These are phyloP conservation scores for Coix lacrymajobi DNA, from an alignment of 176 grass and related monocot species.

Conservation along the genomic window DNA sequence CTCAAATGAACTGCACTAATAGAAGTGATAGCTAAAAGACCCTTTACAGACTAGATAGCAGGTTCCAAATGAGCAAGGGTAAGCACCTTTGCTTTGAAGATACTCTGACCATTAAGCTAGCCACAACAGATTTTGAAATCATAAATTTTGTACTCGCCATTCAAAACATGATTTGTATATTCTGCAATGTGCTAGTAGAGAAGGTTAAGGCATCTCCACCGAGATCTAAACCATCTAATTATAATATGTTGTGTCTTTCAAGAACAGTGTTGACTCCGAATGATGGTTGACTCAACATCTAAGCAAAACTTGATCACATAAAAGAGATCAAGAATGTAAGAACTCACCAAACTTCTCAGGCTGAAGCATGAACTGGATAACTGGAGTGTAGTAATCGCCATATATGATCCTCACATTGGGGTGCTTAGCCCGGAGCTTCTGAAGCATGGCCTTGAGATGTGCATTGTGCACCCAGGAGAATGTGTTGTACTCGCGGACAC, in stretches of 20 bases:
- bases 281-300: constrained; percentile 10
- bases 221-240: constrained; percentile 28
- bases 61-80: constrained; percentile 9
- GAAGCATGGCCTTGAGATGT: constrained; percentile 49
- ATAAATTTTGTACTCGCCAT: neutral
- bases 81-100: constrained; percentile 25
- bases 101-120: constrained; percentile 27
- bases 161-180: neutral
- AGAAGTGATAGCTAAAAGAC: constrained; percentile 6
- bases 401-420: constrained; percentile 72
- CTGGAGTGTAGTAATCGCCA: constrained; percentile 76
- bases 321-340: constrained; percentile 13
- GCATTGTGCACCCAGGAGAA: constrained; percentile 75
- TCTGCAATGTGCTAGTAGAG: neutral
- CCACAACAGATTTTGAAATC: neutral
- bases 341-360: constrained; percentile 76
- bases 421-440: constrained; percentile 60
- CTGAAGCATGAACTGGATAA: constrained; percentile 68
- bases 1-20: constrained; percentile 6
- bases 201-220: constrained; percentile 5
- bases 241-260: constrained; percentile 32
- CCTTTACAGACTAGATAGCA: constrained; percentile 23
- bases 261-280: constrained; percentile 2
- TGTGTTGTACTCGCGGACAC: constrained; percentile 64
- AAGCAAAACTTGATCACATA: neutral